Evolutionary conservation across 2,329 filamentous ascomycete genomes (phyloP).

Genomic region (Achaetomium macrosporum): DNA sequence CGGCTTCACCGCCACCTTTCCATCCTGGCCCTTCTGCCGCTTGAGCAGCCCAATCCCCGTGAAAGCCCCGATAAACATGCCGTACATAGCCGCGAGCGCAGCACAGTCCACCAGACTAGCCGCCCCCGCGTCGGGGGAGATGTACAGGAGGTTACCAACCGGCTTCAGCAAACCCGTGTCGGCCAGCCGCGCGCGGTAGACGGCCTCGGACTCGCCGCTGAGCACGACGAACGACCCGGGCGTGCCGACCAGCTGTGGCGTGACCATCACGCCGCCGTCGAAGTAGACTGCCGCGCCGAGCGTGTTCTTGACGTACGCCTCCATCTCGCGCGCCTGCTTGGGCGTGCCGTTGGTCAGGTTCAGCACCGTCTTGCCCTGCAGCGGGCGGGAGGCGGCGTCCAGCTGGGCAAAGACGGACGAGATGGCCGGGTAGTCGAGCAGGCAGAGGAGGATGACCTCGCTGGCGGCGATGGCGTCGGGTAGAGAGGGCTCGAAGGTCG

Average conservation of each 20-base stretch:
- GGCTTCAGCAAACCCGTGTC: conserved; percentile 14
- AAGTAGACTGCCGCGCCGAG: conserved; percentile 20
- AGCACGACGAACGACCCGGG: conserved; percentile 21
- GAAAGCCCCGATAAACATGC: conserved; percentile 26
- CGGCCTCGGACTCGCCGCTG: conserved; percentile 21
- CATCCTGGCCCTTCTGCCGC: conserved; percentile 13
- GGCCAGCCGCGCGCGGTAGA: conserved; percentile 1
- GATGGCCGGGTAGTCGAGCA: conserved; percentile 26
- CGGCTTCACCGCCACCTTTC: conserved; percentile 3
- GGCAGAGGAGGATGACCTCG: conserved; percentile 23
- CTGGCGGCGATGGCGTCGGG: conserved; percentile 15
- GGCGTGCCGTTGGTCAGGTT: conserved; percentile 14
- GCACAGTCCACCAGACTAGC: conserved; percentile 26
- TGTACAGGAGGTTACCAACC: conserved; percentile 21
- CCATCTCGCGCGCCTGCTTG: conserved; percentile 20
- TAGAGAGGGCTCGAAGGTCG: conserved; percentile 14
- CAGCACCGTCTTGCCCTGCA: conserved; percentile 8
- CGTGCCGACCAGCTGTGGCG: conserved; percentile 26
- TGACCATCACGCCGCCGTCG: conserved; percentile 29
- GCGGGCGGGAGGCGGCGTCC: not conserved
- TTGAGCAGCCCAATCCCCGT: conserved; percentile 25
- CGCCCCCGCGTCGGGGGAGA: conserved; percentile 18
- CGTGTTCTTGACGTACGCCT: conserved; percentile 9
- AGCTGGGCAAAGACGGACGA: conserved; percentile 11
- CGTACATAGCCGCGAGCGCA: conserved; percentile 26